Conservation (phyloP, 331 rosid species). For the Dryas integrifolia region DNA sequence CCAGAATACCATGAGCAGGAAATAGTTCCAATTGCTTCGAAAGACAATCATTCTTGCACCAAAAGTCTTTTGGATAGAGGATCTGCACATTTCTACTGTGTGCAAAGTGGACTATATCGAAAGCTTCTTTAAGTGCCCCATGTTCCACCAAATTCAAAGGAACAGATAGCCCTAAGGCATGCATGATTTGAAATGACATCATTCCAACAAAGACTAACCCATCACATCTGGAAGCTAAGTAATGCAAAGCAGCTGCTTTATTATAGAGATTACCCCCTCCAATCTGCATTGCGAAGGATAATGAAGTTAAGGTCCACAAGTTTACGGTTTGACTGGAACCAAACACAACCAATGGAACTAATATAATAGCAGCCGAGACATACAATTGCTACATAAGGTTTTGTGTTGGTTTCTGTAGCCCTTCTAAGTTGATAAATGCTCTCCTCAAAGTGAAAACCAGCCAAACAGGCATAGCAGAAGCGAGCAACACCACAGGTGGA, state of each 20-base stretch:
- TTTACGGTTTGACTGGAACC: not conserved
- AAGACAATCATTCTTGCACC: conserved; percentile 56
- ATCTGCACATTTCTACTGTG: conserved; percentile 47
- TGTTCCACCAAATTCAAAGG: conserved; percentile 54
- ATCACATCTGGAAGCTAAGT: conserved; percentile 71
- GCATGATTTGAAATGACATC: conserved; percentile 92
- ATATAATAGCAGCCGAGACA: conserved; percentile 25
- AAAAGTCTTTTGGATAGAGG: conserved; percentile 75
- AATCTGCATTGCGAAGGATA: conserved; percentile 49
- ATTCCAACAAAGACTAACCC: conserved; percentile 72
- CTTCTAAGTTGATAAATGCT: conserved; percentile 49
- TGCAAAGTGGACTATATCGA: conserved; percentile 49
- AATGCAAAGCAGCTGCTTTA: conserved; percentile 68
- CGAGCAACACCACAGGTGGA: conserved; percentile 85
- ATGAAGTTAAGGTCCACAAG: conserved; percentile 21
- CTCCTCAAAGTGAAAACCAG: conserved; percentile 88
- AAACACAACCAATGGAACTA: not conserved
- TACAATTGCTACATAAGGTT: conserved; percentile 83
- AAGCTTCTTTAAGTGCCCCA: conserved; percentile 49
- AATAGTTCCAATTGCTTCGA: conserved; percentile 49
- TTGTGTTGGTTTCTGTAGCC: conserved; percentile 41
- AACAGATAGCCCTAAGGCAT: conserved; percentile 59
- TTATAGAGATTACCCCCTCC: conserved; percentile 68
- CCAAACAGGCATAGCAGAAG: conserved; percentile 63
- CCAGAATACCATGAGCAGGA: conserved; percentile 52